Conservation (phyloP, 495 filamentous ascomycete species). For the Rusavskia elegans region DNA sequence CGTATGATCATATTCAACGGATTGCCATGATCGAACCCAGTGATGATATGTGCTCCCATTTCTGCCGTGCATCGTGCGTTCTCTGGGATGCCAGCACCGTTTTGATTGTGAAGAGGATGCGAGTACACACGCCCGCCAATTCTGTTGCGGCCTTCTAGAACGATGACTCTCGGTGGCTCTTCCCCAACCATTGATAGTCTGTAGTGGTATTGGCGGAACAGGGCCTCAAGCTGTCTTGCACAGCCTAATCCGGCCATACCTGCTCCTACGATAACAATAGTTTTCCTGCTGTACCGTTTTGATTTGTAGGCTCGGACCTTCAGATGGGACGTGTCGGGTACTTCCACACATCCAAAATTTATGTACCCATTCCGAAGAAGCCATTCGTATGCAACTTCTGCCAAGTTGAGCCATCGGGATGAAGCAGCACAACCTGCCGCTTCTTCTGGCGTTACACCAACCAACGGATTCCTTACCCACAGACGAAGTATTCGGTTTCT, state of each 20-base stretch:
- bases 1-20: constrained; percentile 80
- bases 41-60: constrained; percentile 94
- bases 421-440: constrained; percentile 87
- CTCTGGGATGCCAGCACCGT: constrained; percentile 26
- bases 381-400: constrained; percentile 83
- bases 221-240: constrained; percentile 74
- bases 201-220: constrained; percentile 62
- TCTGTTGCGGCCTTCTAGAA: constrained; percentile 75
- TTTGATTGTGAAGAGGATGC: constrained; percentile 54
- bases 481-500: constrained; percentile 85
- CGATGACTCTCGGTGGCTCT: constrained; percentile 53
- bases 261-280: constrained; percentile 80
- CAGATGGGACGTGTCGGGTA: constrained; percentile 27
- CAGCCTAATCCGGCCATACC: constrained; percentile 87
- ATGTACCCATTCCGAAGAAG: constrained; percentile 83
- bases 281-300: constrained; percentile 36
- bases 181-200: constrained; percentile 44
- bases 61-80: constrained; percentile 65
- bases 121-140: constrained; percentile 95
- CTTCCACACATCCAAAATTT: constrained; percentile 84
- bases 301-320: constrained; percentile 13
- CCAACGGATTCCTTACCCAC: constrained; percentile 81
- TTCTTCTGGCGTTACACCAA: constrained; percentile 73
- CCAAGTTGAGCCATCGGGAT: constrained; percentile 77
- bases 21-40: constrained; percentile 90